A percentile compares a stretch with the other conserved stretches of the same genome.
Evolutionary conservation across 495 filamentous ascomycete species (phyloP).

Genomic region (Tuber umbilicatum): DNA sequence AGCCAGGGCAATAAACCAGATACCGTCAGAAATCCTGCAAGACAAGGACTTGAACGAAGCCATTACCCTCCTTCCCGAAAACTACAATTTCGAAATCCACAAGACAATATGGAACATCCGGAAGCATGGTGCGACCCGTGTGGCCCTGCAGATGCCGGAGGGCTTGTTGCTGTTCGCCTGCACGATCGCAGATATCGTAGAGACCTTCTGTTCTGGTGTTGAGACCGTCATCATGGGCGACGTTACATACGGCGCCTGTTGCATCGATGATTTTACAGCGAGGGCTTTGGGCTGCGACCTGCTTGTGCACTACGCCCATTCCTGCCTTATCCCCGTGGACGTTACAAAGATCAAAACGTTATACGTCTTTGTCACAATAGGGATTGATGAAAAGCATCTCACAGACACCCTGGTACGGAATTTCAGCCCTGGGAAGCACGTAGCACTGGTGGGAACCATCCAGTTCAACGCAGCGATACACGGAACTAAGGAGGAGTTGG

Average conservation of each 20-base stretch:
- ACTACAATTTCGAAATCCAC: constrained; percentile 97
- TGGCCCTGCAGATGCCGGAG: constrained; percentile 94
- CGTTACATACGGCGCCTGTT: constrained; percentile 97
- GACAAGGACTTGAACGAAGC: constrained; percentile 85
- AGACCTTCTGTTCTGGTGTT: constrained; percentile 82
- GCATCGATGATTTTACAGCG: constrained; percentile 97
- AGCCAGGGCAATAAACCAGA: constrained; percentile 75
- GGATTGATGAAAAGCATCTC: constrained; percentile 83
- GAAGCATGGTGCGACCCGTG: constrained; percentile 62
- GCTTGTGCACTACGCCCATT: constrained; percentile 94
- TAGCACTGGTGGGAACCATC: constrained; percentile 93
- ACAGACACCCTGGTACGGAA: constrained; percentile 82
- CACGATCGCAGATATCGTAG: constrained; percentile 94
- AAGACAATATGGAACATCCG: constrained; percentile 96
- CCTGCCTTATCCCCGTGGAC: constrained; percentile 90
- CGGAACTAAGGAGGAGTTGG: constrained; percentile 64
- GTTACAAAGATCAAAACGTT: constrained; percentile 91
- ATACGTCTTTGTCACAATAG: constrained; percentile 97
- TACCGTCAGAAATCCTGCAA: constrained; percentile 77
- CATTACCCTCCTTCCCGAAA: constrained; percentile 75
- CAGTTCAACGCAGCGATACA: constrained; percentile 98
- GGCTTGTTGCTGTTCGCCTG: constrained; percentile 93
- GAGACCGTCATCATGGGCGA: constrained; percentile 98
- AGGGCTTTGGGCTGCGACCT: constrained; percentile 90
- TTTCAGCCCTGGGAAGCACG: constrained; percentile 71